Evolutionary conservation across 371 early-diverging fungal species (phyloP), one percentile per base, ranked within the genome.

Genomic region (Mucor sp.): DNA sequence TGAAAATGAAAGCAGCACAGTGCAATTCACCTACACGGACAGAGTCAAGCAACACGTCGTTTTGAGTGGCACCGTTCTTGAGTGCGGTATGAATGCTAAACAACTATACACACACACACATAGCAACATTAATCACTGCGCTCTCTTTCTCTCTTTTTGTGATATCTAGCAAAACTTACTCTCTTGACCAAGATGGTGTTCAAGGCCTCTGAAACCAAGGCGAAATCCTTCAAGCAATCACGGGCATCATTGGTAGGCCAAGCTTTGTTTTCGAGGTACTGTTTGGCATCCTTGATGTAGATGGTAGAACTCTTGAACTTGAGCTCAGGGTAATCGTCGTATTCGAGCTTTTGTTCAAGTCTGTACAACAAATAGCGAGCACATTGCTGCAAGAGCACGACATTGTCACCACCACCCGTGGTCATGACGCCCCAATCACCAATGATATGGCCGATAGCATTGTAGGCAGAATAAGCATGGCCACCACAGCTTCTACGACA

Each of bases 351-450:
- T 39, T 76, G 72, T 6, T 68, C 61, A 27, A 81, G 67, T 33
- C 68, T 68, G 39, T 66, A 62, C 8, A 76, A 41, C 17, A 75
- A 61, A 37, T 76, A 72, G 9, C 72, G 66, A 30, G 88, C 78
- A 3, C 85, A 73, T 66, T 91, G 91, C 57, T 89, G 88, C 64
- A 88, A 75, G 72, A 91, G 63, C 1, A 88, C 88, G 8, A 83
- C 86, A 61, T 91, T 90, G 60, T 91, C 91, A 58, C 91, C 91
- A 62, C 86, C 91, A 43, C 91, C 89, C 7, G 91, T 91, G 0
- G 90, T 91, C 72, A 87, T 74, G 7, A 90, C 90, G 41, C 89
- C 90, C 81, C 79, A 90, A 62, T 89, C 90, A 33, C 78, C 84
- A 56, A 88, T 87, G 32, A 86, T 70, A 14, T 81, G 83, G 1